Conservation (phyloP, 2,329 filamentous ascomycete genomes). For the Microsporum canis region DNA sequence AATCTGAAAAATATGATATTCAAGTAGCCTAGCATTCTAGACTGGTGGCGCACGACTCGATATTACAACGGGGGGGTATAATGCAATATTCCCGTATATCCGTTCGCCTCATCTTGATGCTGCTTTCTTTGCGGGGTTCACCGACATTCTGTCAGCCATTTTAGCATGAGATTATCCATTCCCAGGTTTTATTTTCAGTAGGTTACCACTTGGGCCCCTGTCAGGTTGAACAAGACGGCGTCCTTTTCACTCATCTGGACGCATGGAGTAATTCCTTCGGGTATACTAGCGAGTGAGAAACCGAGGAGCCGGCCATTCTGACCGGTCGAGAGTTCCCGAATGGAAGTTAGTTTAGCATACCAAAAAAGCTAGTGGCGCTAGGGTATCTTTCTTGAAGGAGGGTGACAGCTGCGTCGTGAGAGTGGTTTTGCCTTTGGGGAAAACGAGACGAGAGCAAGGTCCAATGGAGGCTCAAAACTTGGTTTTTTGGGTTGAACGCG, state of each 20-base stretch:
- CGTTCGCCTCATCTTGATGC: neutral
- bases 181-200: neutral
- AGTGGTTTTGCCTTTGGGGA: neutral
- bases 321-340: neutral
- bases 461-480: slow-evolving; percentile 2
- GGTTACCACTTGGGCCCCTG: neutral
- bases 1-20: neutral
- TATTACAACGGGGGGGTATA: neutral
- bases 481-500: neutral
- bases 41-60: neutral
- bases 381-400: neutral
- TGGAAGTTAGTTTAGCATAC: neutral
- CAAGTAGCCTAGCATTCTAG: neutral
- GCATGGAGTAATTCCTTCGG: neutral
- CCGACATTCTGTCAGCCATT: neutral
- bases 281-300: neutral
- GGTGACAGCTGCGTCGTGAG: neutral
- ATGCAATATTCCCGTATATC: neutral
- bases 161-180: neutral
- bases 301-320: neutral
- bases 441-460: neutral
- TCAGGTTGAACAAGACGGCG: neutral
- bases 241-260: neutral
- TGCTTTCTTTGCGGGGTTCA: neutral
- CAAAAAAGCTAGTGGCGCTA: neutral